phyloP scores from a whole-genome alignment of 1,284 basidiomycete genomes.

The Puccinia hordei region DNA sequence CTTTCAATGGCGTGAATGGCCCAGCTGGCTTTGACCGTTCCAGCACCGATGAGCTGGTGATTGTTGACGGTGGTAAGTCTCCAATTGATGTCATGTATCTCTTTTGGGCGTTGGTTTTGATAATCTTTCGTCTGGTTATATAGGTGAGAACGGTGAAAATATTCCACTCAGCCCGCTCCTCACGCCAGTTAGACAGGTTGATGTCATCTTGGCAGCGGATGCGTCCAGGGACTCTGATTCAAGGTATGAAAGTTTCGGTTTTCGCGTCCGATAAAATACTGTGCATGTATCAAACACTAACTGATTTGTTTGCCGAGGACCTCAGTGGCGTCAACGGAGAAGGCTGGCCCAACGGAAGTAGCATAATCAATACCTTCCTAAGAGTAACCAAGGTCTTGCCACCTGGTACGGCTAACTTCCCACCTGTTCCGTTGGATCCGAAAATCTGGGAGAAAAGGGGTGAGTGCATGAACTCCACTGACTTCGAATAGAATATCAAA shows the following conservation, averaged over 20 bases:
- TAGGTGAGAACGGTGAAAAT: slow-evolving; percentile 45
- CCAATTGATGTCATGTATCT: not conserved
- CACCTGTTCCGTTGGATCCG: slow-evolving; percentile 20
- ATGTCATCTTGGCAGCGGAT: slow-evolving; percentile 73
- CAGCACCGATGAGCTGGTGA: slow-evolving; percentile 59
- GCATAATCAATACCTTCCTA: slow-evolving; percentile 59
- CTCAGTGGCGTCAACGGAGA: slow-evolving; percentile 54
- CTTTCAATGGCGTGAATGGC: slow-evolving; percentile 52
- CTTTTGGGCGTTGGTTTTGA: not conserved
- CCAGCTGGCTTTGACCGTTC: slow-evolving; percentile 51
- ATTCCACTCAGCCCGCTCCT: slow-evolving; percentile 69
- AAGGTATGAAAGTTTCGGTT: slow-evolving; percentile 66
- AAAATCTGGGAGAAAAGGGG: slow-evolving; percentile 35
- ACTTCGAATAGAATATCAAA: not conserved
- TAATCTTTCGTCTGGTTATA: not conserved
- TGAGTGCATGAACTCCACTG: not conserved
- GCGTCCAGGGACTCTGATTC: slow-evolving; percentile 65
- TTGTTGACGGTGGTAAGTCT: slow-evolving; percentile 62
- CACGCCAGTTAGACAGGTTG: slow-evolving; percentile 67
- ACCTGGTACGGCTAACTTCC: slow-evolving; percentile 18
- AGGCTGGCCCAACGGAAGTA: slow-evolving; percentile 69
- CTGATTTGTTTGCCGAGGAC: not conserved
- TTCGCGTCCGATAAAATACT: slow-evolving; percentile 57
- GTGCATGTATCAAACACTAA: not conserved
- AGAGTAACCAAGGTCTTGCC: slow-evolving; percentile 16